Conservation (phyloP, 148 eudicot genomes). For the Fagopyrum esculentum region DNA sequence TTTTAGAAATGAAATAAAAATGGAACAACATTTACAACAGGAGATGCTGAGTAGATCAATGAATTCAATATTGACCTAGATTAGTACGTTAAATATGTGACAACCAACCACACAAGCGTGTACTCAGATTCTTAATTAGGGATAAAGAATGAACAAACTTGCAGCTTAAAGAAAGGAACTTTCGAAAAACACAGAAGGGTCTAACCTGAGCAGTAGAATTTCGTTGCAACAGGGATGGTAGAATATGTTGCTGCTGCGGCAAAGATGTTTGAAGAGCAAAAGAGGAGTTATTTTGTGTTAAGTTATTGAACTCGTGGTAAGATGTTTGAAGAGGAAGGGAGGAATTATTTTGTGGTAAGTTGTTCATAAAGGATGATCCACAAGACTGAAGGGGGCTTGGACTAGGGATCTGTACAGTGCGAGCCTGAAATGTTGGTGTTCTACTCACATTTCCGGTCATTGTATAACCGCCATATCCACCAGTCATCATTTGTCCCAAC, state of each 20-base stretch:
- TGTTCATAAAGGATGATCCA: constrained; percentile 25
- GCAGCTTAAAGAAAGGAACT: not conserved
- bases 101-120: not conserved
- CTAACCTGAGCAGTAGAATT: constrained; percentile 30
- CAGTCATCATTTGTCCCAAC: constrained; percentile 17
- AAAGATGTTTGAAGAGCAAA: constrained; percentile 25
- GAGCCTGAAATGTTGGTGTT: constrained; percentile 54
- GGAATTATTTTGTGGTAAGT: constrained; percentile 16
- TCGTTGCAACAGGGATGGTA: constrained; percentile 24
- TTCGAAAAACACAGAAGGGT: not conserved
- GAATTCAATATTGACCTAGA: not conserved
- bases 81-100: not conserved
- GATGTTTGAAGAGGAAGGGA: constrained; percentile 29
- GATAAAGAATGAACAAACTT: not conserved
- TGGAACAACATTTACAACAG: not conserved
- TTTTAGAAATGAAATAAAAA: not conserved
- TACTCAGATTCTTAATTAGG: not conserved
- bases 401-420: constrained; percentile 40
- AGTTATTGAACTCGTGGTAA: constrained; percentile 10
- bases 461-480: constrained; percentile 34
- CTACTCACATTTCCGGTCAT: constrained; percentile 38
- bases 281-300: constrained; percentile 22
- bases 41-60: not conserved
- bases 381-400: constrained; percentile 24
- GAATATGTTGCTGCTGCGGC: constrained; percentile 27